Base-by-base conservation (phyloP, 257 asterid species). In the Gardenia jasminoides region DNA sequence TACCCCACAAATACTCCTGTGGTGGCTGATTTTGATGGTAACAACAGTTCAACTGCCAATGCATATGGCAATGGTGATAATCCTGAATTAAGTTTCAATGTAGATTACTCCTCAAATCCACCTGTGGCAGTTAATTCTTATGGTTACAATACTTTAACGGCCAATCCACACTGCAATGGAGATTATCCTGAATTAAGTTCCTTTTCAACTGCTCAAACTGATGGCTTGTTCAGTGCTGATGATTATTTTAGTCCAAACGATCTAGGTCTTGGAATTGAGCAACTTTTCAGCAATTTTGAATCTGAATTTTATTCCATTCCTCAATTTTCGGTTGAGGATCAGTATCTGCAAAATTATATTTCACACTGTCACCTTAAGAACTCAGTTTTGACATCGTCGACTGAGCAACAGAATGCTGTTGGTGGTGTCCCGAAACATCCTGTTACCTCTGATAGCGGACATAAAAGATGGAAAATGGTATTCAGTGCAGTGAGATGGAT, bases 401-500 rank as follows among this genome's bases (percentile, higher is more conserved):
- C 4, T 36, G 41, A 36, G 41, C 41, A 36, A 36, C 41, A 36
- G 0, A 36, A 5, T 36, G 41, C 2, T 36, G 41, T 36, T 31
- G 78, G 78, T 16, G 74, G 77, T 36, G 83, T 84, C 68, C 67
- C 79, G 33, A 84, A 84, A 19, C 81, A 72, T 76, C 20, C 76
- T 44, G 78, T 70, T 13, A 41, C 66, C 6, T 54, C 22, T 68
- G 67, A 33, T 31, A 66, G 30, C 17, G 75, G 41, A 30, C 74
- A 20, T 20, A 77, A 13, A 31, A 48, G 48, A 31, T 67, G 80
- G 75, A 77, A 47, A 54, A 66, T 36, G 62, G 56, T 76, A 67
- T 62, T 41, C 65, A 46, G 62, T 59, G 43, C 67, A 44, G 30
- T 73, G 20, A 65, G 43, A 73, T 76, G 85, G 87, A 22, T 59